Evolutionary conservation across 1,284 basidiomycete species (phyloP), one percentile per base, ranked within the genome.

Genomic region (Marasmius fiardii): DNA sequence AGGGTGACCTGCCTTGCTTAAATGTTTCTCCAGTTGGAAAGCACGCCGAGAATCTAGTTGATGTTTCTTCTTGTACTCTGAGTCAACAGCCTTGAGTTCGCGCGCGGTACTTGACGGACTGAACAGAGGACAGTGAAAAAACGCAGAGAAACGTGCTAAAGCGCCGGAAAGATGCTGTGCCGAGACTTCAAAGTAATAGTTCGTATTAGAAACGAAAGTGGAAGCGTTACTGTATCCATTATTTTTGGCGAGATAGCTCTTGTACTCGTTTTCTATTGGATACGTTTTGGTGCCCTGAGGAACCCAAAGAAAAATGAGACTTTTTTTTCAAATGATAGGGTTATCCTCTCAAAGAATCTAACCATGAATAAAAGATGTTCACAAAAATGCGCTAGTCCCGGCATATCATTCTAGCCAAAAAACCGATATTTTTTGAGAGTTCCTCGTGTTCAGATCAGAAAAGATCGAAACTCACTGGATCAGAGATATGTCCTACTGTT

Each of bases 361-460:
- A 92, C 92, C 91, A 99, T 92, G 74, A 99, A 99, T 61, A 98
- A 76, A 54, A 99, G 71, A 71, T 99, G 96, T 71, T 99, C 96
- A 74, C 95, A 93, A 66, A 93, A 94, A 71, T 95, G 92, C 53
- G 93, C 93, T 43, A 94, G 79, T 44, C 94, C 93, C 14, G 90
- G 90, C 80, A 93, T 89, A 66, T 93, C 91, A 67, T 81, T 82
- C 89, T 92, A 57, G 26, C 47, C 8, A 59, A 16, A 45, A 23
- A 20, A 41, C 20, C 28, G 24, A 53, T 57, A n/a, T n/a, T n/a
- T n/a, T 45, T 61, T 33, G 39, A 18, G 4, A 28, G 8, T 12
- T 45, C 43, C 14, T 35, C 18, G 55, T 16, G 52, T 50, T 31
- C 33, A 26, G 34, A 31, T 3, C 20, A 3, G 10, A 14, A 23